Evolutionary conservation across 495 filamentous ascomycete species (phyloP).

Genomic region (Xylaria grammica): DNA sequence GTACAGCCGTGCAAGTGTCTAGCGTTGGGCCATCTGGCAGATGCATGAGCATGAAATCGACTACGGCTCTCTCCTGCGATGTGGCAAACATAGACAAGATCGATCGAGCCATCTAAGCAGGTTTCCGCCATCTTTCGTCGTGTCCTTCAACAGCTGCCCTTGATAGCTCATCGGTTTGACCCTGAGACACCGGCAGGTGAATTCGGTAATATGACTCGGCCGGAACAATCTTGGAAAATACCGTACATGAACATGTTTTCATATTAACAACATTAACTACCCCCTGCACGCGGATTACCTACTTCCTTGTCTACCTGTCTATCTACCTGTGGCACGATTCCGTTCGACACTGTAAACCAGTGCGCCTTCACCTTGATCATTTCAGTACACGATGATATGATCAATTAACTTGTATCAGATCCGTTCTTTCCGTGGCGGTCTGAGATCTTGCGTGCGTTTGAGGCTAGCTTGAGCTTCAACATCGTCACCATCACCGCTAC

Average conservation of each 20-base stretch:
- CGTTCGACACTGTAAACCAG: neutral
- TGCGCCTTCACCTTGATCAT: neutral
- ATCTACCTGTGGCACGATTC: constrained; percentile 2
- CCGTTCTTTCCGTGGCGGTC: constrained; percentile 8
- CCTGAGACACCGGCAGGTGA: constrained; percentile 13
- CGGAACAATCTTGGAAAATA: constrained; percentile 5
- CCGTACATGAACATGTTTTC: constrained; percentile 7
- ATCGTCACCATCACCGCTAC: neutral
- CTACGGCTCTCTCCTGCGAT: neutral
- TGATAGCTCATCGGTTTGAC: constrained; percentile 3
- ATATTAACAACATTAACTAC: constrained; percentile 13
- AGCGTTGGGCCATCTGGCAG: neutral
- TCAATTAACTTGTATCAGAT: constrained; percentile 10
- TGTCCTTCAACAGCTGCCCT: neutral
- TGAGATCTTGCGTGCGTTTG: constrained; percentile 1
- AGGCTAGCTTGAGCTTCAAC: neutral
- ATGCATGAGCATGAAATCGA: constrained; percentile 2
- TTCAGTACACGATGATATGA: neutral
- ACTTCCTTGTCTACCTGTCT: too few relatives aligned
- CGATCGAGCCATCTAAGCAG: neutral
- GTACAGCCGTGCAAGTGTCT: neutral
- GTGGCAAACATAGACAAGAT: neutral
- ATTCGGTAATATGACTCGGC: constrained; percentile 8
- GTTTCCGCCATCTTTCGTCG: neutral
- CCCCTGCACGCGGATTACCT: constrained; percentile 9